These are phyloP conservation scores for Fusarium coffeatum DNA, from an alignment of 2,329 filamentous ascomycete genomes.

Conservation along the genomic window DNA sequence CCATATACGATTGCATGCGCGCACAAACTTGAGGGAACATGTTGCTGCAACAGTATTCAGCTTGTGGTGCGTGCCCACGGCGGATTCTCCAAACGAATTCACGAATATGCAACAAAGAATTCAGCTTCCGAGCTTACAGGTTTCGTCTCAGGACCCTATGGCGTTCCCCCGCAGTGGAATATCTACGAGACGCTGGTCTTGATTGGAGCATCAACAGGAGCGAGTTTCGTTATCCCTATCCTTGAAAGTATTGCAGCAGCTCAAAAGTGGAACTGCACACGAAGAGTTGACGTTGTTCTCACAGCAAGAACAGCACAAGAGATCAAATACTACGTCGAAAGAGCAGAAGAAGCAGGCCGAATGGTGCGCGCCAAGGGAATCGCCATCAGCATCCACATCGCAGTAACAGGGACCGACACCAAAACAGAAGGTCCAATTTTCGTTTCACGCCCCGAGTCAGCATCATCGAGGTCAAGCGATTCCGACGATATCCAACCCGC, in stretches of 20 bases:
- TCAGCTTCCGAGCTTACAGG: slow-evolving; percentile 48
- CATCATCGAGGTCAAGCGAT: slow-evolving; percentile 31
- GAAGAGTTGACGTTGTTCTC: slow-evolving; percentile 65
- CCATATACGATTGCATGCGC: slow-evolving; percentile 72
- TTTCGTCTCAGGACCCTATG: slow-evolving; percentile 68
- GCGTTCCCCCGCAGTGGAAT: slow-evolving; percentile 66
- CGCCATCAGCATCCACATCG: slow-evolving; percentile 64
- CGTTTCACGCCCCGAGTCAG: slow-evolving; percentile 45
- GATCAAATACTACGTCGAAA: slow-evolving; percentile 65
- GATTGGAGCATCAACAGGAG: slow-evolving; percentile 72
- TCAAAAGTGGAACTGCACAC: slow-evolving; percentile 59
- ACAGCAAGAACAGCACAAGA: slow-evolving; percentile 64
- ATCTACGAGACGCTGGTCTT: slow-evolving; percentile 70
- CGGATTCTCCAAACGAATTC: slow-evolving; percentile 68
- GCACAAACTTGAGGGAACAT: slow-evolving; percentile 61
- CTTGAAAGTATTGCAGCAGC: slow-evolving; percentile 64
- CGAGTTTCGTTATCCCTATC: slow-evolving; percentile 70
- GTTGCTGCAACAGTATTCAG: slow-evolving; percentile 69
- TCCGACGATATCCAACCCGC: slow-evolving; percentile 32
- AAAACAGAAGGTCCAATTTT: slow-evolving; percentile 38
- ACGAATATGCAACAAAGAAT: slow-evolving; percentile 58
- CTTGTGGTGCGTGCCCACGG: slow-evolving; percentile 66
- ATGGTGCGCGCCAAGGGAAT: slow-evolving; percentile 59
- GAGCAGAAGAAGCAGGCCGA: slow-evolving; percentile 58
- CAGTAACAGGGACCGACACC: slow-evolving; percentile 58